Percentiles rank a stretch among this genome's conserved stretches.
Conservation (phyloP, 495 filamentous ascomycete genomes). For the Sabuloglossum arenarium region DNA sequence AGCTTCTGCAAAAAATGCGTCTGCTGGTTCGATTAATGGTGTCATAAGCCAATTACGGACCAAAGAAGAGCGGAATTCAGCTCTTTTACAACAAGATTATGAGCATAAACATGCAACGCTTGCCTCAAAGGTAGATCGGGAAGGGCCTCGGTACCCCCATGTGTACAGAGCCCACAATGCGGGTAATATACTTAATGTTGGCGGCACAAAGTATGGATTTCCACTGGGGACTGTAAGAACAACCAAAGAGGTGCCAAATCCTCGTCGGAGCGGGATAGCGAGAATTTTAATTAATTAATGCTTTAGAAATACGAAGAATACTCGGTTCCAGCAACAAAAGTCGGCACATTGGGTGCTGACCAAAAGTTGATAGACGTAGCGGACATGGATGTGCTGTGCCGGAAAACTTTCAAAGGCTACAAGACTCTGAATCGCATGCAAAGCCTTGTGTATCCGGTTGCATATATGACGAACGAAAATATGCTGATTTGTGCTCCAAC, state of each 20-base stretch:
- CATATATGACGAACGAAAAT: conserved; percentile 89
- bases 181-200: conserved; percentile 58
- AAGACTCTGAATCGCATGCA: conserved; percentile 93
- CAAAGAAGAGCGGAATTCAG: conserved; percentile 53
- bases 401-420: conserved; percentile 85
- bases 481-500: conserved; percentile 98
- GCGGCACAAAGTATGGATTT: conserved; percentile 57
- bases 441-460: conserved; percentile 84
- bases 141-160: conserved; percentile 63
- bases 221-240: conserved; percentile 41
- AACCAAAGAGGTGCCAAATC: conserved; percentile 23
- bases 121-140: conserved; percentile 35
- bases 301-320: conserved; percentile 63
- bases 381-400: conserved; percentile 76
- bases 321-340: conserved; percentile 57
- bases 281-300: not conserved
- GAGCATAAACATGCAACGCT: conserved; percentile 66
- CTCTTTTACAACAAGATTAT: conserved; percentile 47
- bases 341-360: conserved; percentile 47
- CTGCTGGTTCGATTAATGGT: conserved; percentile 25
- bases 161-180: conserved; percentile 68
- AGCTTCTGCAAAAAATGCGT: conserved; percentile 18
- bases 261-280: not conserved
- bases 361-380: conserved; percentile 57
- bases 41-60: conserved; percentile 42